phyloP scores from a whole-genome alignment of 257 asterid genomes.

The Petunia secreta region DNA sequence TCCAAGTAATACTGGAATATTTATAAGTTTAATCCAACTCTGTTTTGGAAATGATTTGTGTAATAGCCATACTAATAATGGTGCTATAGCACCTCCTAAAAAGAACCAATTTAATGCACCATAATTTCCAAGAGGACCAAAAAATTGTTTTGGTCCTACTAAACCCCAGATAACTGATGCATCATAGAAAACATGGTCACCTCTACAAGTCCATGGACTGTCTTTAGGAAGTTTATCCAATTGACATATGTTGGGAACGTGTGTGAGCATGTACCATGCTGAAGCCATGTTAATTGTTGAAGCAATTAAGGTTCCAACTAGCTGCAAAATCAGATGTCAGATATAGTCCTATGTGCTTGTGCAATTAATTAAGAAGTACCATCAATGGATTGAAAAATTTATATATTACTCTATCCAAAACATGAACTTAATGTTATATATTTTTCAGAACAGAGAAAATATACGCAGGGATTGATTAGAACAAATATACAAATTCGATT shows the following conservation, averaged over 20 bases:
- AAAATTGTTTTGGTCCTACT: constrained; percentile 62
- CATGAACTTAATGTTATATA: too few species aligned
- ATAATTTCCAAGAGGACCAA: constrained; percentile 60
- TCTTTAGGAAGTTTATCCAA: constrained; percentile 46
- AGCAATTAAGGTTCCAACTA: constrained; percentile 64
- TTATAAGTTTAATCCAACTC: constrained; percentile 59
- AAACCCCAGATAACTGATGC: constrained; percentile 91
- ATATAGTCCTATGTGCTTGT: background rate
- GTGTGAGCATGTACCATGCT: constrained; percentile 64
- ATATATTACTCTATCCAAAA: too few species aligned
- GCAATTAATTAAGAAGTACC: too few species aligned
- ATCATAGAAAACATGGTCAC: constrained; percentile 59
- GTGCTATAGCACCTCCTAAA: constrained; percentile 58
- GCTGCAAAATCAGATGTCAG: constrained; percentile 33
- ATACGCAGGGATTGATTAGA: too few species aligned
- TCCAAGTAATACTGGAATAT: constrained; percentile 68
- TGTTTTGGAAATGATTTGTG: constrained; percentile 56
- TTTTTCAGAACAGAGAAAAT: too few species aligned
- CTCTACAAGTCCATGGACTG: constrained; percentile 77
- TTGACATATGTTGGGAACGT: constrained; percentile 58
- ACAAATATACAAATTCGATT: too few species aligned
- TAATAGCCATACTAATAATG: constrained; percentile 49
- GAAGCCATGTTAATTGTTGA: constrained; percentile 57
- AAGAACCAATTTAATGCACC: constrained; percentile 69
- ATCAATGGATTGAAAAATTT: too few species aligned